These are phyloP conservation scores for Schoenoplectus triqueter DNA, from an alignment of 202 grass and related monocot species.

Conservation along the genomic window DNA sequence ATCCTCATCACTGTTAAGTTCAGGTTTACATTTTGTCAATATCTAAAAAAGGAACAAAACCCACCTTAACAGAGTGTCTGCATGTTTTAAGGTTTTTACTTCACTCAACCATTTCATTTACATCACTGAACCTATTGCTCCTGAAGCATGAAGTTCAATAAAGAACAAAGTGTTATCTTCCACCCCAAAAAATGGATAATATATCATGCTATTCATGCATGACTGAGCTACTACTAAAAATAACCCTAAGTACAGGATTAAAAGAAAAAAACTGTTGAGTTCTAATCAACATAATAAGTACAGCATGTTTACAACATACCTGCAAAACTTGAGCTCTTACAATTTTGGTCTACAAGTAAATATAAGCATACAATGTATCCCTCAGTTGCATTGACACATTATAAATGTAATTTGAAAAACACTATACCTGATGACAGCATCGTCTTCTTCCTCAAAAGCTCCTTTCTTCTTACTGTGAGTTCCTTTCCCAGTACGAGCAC, in stretches of 20 bases:
- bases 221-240: not conserved
- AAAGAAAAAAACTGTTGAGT: not conserved
- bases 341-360: not conserved
- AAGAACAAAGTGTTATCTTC: not conserved
- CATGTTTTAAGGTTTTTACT: slow-evolving; percentile 1
- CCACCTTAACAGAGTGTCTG: not conserved
- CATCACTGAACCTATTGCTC: not conserved
- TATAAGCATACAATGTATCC: not conserved
- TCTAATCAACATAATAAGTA: too few species aligned
- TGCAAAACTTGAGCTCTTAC: slow-evolving; percentile 7
- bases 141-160: too few species aligned
- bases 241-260: not conserved
- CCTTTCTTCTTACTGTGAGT: slow-evolving; percentile 59
- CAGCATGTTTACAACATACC: slow-evolving; percentile 13
- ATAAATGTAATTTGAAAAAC: slow-evolving; percentile 11
- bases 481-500: slow-evolving; percentile 72
- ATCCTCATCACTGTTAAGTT: slow-evolving; percentile 78
- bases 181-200: not conserved
- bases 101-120: not conserved
- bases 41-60: not conserved
- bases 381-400: slow-evolving; percentile 8
- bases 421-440: slow-evolving; percentile 61
- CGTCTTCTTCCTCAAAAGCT: slow-evolving; percentile 78
- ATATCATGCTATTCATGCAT: not conserved
- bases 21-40: slow-evolving; percentile 14